Conservation (phyloP, 257 asterid genomes). For the Solanum pimpinellifolium region DNA sequence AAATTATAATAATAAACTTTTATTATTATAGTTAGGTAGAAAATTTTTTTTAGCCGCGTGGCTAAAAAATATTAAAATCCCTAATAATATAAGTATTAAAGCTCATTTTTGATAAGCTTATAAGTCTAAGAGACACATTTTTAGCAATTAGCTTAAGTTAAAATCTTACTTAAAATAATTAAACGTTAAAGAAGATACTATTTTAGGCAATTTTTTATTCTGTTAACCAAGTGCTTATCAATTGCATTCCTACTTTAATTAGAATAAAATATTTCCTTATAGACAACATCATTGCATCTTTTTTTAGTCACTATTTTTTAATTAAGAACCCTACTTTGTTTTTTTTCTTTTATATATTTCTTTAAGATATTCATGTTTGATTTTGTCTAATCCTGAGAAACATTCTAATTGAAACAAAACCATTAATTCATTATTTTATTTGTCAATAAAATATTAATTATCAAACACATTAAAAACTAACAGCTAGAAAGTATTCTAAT, state of each 20-base stretch:
- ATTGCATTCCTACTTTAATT: not conserved
- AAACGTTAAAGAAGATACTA: not conserved
- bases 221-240: not conserved
- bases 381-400: not conserved
- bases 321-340: not conserved
- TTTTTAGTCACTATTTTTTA: not conserved
- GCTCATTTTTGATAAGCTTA: not conserved
- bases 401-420: not conserved
- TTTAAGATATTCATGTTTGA: conserved; percentile 8
- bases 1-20: too few species aligned
- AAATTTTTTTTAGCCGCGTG: not conserved
- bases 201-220: not conserved
- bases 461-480: not conserved
- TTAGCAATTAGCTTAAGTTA: not conserved
- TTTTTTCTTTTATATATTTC: not conserved
- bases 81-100: not conserved
- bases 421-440: not conserved
- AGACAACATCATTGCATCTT: not conserved
- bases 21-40: not conserved
- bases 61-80: not conserved
- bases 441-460: not conserved
- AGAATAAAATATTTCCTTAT: not conserved
- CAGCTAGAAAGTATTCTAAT: not conserved
- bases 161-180: not conserved
- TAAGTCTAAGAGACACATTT: not conserved